These are phyloP conservation scores for Protomyces gravidus DNA, from an alignment of 1,139 yeast genomes.

Conservation along the genomic window DNA sequence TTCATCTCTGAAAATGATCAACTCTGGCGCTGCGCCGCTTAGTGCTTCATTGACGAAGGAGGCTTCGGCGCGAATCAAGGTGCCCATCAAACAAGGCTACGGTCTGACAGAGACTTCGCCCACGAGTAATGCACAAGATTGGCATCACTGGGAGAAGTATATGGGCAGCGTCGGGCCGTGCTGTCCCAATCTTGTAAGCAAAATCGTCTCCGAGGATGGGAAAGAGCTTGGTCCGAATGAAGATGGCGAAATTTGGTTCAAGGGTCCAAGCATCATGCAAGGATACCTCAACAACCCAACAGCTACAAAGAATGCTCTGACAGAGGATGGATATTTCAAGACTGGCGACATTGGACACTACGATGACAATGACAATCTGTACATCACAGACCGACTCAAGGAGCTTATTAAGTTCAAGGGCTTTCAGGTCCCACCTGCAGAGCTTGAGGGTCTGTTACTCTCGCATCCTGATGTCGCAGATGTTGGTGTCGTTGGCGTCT, in stretches of 20 bases:
- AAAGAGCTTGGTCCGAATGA: slow-evolving; percentile 87
- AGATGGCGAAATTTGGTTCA: slow-evolving; percentile 73
- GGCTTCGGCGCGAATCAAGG: slow-evolving; percentile 33
- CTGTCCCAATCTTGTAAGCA: slow-evolving; percentile 74
- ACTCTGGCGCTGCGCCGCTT: slow-evolving; percentile 45
- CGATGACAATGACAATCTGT: slow-evolving; percentile 49
- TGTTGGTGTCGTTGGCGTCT: slow-evolving; percentile 42
- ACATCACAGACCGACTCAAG: slow-evolving; percentile 62
- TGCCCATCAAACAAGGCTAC: slow-evolving; percentile 43
- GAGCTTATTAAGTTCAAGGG: slow-evolving; percentile 65
- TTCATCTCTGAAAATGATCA: slow-evolving; percentile 33
- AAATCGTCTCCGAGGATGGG: slow-evolving; percentile 82
- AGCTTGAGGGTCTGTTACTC: slow-evolving; percentile 62
- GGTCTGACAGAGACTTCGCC: slow-evolving; percentile 97
- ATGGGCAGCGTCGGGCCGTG: slow-evolving; percentile 72
- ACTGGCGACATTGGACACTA: slow-evolving; percentile 63
- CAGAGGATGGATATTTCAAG: slow-evolving; percentile 54
- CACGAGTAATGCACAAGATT: slow-evolving; percentile 65
- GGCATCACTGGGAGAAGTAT: slow-evolving; percentile 54
- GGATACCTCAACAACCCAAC: slow-evolving; percentile 53
- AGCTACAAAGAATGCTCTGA: slow-evolving; percentile 43
- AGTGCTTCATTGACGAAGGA: slow-evolving; percentile 36
- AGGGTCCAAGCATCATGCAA: slow-evolving; percentile 59
- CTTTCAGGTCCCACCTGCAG: slow-evolving; percentile 78
- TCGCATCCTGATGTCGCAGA: slow-evolving; percentile 43